Evolutionary conservation across 345 rosid genomes (phyloP), one percentile per base, ranked within the genome.

Genomic region (Citrus unshiu): DNA sequence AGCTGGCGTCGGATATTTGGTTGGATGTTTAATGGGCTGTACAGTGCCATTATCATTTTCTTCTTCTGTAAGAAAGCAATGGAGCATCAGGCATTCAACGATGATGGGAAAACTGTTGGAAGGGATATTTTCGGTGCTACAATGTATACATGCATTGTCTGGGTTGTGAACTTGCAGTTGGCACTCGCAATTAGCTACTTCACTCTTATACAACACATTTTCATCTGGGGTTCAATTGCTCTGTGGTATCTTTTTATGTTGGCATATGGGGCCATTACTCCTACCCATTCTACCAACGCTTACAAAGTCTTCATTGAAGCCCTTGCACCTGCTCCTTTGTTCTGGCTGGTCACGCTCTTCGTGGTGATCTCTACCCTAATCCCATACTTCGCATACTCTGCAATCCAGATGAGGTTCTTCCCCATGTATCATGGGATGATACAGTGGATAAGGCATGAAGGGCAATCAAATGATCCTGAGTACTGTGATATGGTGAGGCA

Each of bases 401-500:
- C 92, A 1, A 54, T 92, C 71, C 93, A 92, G 77, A 92, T 86
- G 90, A 79, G 91, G 35, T 93, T 95, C 87, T 95, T 92, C 82
- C 99, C 99, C 40, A 90, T 93, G 98, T 95, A 89, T 83, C 99
- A 95, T 76, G 93, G 85, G 68, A 93, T 89, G 90, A 88, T 95
- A 82, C 98, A 91, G 82, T 90, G 97, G 99, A 86, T 95, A 64
- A 83, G 96, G 79, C 83, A 78, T 12, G 97, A 90, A 39, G 98
- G 95, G 60, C 89, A 68, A 43, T 83, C 92, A 9, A 83, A 89
- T 34, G 93, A 95, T 77, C 88, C 93, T 0, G 95, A 88, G 82
- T 93, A 84, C 79, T 88, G 92, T 63, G 90, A 90, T 2, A 87
- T 91, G 86, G 94, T 95, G 77, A 86, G 98, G 64, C 97, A 95